phyloP scores from a whole-genome alignment of 2,329 filamentous ascomycete species.

The Verticillium nubilum region DNA sequence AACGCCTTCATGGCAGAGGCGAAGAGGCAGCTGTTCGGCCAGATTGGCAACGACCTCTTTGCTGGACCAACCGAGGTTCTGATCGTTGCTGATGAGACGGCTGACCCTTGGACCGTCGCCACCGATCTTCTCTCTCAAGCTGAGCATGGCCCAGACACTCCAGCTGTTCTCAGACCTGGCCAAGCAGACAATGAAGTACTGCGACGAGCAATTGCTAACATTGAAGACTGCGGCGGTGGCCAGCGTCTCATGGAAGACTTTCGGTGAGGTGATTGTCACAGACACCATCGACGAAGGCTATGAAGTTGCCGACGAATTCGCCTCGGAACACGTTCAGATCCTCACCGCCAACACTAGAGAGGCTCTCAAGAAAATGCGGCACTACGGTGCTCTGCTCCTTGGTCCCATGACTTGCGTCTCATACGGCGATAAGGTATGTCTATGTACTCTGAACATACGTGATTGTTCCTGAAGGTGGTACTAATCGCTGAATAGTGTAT shows the following conservation, averaged over 20 bases:
- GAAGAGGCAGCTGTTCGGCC: slow-evolving; percentile 47
- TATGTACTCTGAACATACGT: not conserved
- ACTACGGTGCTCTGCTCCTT: slow-evolving; percentile 45
- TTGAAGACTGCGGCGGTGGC: slow-evolving; percentile 37
- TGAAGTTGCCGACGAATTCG: slow-evolving; percentile 38
- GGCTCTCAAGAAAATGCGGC: slow-evolving; percentile 43
- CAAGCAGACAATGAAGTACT: slow-evolving; percentile 26
- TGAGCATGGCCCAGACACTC: slow-evolving; percentile 47
- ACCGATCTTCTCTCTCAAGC: slow-evolving; percentile 42
- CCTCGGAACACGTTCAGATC: slow-evolving; percentile 47
- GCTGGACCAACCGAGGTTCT: slow-evolving; percentile 49
- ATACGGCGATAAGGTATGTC: slow-evolving; percentile 45
- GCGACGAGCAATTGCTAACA: too few relatives aligned
- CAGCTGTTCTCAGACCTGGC: slow-evolving; percentile 38
- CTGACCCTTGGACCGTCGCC: slow-evolving; percentile 38
- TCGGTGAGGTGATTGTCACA: slow-evolving; percentile 40
- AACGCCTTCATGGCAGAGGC: slow-evolving; percentile 51
- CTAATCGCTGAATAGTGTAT: slow-evolving; percentile 33
- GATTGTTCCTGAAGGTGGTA: not conserved
- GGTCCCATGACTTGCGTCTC: slow-evolving; percentile 47
- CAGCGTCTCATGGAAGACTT: slow-evolving; percentile 37
- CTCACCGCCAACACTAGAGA: slow-evolving; percentile 38
- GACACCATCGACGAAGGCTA: slow-evolving; percentile 35
- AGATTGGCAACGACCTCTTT: slow-evolving; percentile 48
- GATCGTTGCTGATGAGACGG: slow-evolving; percentile 40